A percentile compares a stretch with the other conserved stretches of the same genome.
These are phyloP conservation scores for Vickermania spadyakhi DNA, from an alignment of 208 protist species.

Conservation along the genomic window DNA sequence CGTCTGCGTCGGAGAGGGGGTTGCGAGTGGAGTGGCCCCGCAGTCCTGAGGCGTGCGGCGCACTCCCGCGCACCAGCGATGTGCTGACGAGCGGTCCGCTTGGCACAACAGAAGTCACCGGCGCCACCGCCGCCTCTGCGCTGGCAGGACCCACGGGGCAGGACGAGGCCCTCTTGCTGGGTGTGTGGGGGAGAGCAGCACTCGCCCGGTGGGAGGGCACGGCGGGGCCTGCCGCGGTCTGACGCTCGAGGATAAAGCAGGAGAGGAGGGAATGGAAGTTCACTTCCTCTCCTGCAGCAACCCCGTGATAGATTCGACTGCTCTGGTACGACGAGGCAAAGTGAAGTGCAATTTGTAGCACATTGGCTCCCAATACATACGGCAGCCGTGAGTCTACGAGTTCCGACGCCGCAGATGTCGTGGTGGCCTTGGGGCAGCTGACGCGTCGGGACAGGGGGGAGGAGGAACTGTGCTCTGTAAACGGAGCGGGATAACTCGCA, in stretches of 20 bases:
- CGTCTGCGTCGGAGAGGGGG: not conserved
- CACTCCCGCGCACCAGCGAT: not conserved
- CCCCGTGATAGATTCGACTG: conserved; percentile 27
- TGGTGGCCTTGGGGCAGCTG: not conserved
- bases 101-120: not conserved
- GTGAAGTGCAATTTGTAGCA: conserved; percentile 28
- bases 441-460: conserved; percentile 7
- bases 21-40: not conserved
- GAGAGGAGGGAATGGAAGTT: not conserved
- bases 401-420: not conserved
- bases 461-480: conserved; percentile 26
- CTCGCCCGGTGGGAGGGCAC: too few species aligned
- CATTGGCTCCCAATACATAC: conserved; percentile 30
- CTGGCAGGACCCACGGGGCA: too few species aligned
- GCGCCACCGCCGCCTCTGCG: not conserved
- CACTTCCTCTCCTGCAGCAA: conserved; percentile 3
- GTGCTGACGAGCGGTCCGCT: not conserved
- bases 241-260: not conserved
- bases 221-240: not conserved
- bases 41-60: not conserved
- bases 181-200: too few species aligned
- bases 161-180: too few species aligned
- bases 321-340: conserved; percentile 29
- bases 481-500: not conserved
- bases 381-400: conserved; percentile 23